phyloP scores from a whole-genome alignment of 148 eudicot genomes.

The Chenopodium suecicum region DNA sequence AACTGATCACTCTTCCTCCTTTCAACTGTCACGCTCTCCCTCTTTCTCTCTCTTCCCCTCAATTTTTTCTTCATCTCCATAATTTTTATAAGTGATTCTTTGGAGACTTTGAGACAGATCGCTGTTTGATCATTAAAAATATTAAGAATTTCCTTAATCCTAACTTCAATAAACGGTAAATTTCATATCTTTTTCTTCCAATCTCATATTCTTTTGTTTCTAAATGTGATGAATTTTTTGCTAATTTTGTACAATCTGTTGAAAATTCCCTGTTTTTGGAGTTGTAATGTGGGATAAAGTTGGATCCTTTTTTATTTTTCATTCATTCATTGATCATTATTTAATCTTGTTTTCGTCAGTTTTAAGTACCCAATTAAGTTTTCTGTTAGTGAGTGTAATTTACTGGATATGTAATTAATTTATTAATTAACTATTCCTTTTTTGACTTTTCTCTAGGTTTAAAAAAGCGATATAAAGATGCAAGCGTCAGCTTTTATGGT shows the following conservation, averaged over 20 bases:
- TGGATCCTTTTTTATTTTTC: not conserved
- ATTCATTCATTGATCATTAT: not conserved
- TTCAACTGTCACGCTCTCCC: constrained; percentile 7
- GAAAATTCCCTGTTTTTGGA: not conserved
- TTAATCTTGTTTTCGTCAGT: not conserved
- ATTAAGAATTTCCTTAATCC: not conserved
- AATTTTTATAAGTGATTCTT: not conserved
- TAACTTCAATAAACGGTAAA: constrained; percentile 15
- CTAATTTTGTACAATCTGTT: not conserved
- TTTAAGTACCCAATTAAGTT: not conserved
- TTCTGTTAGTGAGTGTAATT: not conserved
- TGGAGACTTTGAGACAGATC: not conserved
- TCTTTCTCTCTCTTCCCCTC: not conserved
- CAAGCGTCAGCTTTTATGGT: constrained; percentile 43
- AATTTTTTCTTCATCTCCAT: not conserved
- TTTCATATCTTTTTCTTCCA: not conserved
- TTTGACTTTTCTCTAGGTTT: constrained; percentile 28
- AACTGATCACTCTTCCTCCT: not conserved
- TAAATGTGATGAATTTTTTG: not conserved
- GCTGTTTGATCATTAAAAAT: not conserved
- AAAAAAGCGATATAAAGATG: constrained; percentile 33
- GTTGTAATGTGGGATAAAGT: constrained; percentile 7
- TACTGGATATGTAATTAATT: constrained; percentile 4
- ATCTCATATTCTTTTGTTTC: not conserved
- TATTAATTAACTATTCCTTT: not conserved